These are phyloP conservation scores for Scalesia atractyloides DNA, from an alignment of 129 eudicot species.

Conservation along the genomic window DNA sequence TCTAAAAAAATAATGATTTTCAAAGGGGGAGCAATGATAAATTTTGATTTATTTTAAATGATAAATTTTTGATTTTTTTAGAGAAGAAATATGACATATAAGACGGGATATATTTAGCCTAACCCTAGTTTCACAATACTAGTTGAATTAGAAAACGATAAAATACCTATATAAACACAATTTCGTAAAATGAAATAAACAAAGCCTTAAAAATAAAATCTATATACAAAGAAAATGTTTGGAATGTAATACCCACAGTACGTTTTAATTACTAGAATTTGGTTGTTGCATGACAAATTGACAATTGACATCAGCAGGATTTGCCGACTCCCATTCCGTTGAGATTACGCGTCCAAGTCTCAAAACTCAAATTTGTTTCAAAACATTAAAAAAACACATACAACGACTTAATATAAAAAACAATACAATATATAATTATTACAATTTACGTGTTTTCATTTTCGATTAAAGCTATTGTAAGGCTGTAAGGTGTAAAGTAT, in stretches of 20 bases:
- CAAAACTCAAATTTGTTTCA: conserved; percentile 16
- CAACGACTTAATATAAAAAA: conserved; percentile 1
- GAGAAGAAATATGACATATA: too few relatives aligned
- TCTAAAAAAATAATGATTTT: too few relatives aligned
- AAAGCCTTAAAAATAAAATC: too few relatives aligned
- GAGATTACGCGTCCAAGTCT: conserved; percentile 36
- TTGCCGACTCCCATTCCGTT: conserved; percentile 44
- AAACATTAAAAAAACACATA: conserved; percentile 1
- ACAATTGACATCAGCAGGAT: conserved; percentile 42
- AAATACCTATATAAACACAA: too few relatives aligned
- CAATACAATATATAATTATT: not conserved
- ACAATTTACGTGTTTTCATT: conserved; percentile 18
- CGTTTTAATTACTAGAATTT: conserved; percentile 39
- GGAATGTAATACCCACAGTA: not conserved
- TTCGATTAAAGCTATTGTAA: conserved; percentile 29
- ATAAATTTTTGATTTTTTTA: too few relatives aligned
- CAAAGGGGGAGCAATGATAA: too few relatives aligned
- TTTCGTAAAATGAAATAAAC: not conserved
- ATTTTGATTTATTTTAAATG: too few relatives aligned
- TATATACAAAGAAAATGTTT: conserved; percentile 15
- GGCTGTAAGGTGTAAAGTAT: conserved; percentile 20
- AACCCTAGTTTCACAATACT: not conserved
- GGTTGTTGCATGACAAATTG: conserved; percentile 20
- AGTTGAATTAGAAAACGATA: too few relatives aligned
- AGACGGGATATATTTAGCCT: not conserved